phyloP scores from a whole-genome alignment of 768 basidiomycete species.

The Amyloporia xantha region DNA sequence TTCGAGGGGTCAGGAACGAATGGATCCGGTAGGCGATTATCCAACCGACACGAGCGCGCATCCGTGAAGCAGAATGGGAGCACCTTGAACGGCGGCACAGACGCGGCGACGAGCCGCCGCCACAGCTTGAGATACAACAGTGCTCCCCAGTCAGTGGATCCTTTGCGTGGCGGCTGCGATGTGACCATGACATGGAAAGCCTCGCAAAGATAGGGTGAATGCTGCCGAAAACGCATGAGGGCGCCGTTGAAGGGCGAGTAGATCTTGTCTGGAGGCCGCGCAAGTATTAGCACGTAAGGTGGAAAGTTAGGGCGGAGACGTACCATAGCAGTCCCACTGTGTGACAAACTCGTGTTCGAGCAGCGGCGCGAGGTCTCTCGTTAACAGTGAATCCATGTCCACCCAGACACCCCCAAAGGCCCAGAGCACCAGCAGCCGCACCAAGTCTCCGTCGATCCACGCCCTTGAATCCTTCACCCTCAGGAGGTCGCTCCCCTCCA shows the following conservation, averaged over 20 bases:
- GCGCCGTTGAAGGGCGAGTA: slow-evolving; percentile 87
- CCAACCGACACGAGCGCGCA: slow-evolving; percentile 82
- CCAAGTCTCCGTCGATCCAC: slow-evolving; percentile 92
- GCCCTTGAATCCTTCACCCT: slow-evolving; percentile 67
- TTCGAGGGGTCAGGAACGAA: slow-evolving; percentile 44
- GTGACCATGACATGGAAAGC: slow-evolving; percentile 87
- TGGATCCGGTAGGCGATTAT: slow-evolving; percentile 91
- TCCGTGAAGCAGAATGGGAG: slow-evolving; percentile 96
- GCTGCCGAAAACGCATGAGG: slow-evolving; percentile 84
- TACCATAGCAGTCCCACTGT: slow-evolving; percentile 99
- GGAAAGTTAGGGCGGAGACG: slow-evolving; percentile 20
- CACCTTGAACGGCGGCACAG: slow-evolving; percentile 80
- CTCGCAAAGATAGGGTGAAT: slow-evolving; percentile 96
- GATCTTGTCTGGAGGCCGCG: slow-evolving; percentile 49
- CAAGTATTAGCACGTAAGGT: too few relatives aligned
- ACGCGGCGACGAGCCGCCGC: slow-evolving; percentile 68
- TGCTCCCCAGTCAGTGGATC: slow-evolving; percentile 92
- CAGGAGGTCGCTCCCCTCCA: slow-evolving; percentile 61
- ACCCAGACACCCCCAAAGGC: slow-evolving; percentile 91
- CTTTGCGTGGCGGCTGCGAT: slow-evolving; percentile 61
- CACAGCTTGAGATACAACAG: slow-evolving; percentile 88
- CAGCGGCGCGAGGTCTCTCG: slow-evolving; percentile 78
- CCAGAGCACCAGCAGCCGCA: slow-evolving; percentile 87
- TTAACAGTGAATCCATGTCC: slow-evolving; percentile 94
- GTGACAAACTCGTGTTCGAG: slow-evolving; percentile 95